Evolutionary conservation across 2,329 filamentous ascomycete species (phyloP).

Genomic region (Fragosphaeria purpurea): DNA sequence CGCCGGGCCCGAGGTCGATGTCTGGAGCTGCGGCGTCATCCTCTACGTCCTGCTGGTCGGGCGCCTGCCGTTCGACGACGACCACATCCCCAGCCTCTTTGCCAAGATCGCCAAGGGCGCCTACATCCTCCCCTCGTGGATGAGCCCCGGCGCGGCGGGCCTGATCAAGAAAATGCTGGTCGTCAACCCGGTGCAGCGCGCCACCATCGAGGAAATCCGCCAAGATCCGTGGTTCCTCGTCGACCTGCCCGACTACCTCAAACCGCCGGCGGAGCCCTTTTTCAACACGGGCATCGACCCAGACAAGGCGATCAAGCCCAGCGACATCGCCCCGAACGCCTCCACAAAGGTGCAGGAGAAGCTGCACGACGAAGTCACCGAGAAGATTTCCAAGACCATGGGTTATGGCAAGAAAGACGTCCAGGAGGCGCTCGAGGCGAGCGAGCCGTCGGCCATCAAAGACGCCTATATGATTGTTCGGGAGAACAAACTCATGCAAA

Average conservation of each 20-base stretch:
- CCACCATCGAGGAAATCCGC: constrained; percentile 87
- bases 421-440: constrained; percentile 80
- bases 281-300: constrained; percentile 89
- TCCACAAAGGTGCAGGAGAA: constrained; percentile 74
- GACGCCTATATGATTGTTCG: constrained; percentile 97
- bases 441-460: constrained; percentile 96
- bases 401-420: constrained; percentile 93
- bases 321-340: constrained; percentile 69
- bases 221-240: constrained; percentile 89
- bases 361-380: constrained; percentile 83
- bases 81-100: constrained; percentile 94
- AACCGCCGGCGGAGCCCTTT: constrained; percentile 83
- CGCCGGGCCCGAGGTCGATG: constrained; percentile 93
- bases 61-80: constrained; percentile 89
- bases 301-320: constrained; percentile 78
- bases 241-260: constrained; percentile 76
- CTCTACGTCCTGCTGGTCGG: constrained; percentile 74
- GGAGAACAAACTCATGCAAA: constrained; percentile 95
- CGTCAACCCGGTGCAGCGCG: constrained; percentile 87
- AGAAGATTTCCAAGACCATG: constrained; percentile 96
- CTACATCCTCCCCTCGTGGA: constrained; percentile 85
- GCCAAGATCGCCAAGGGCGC: constrained; percentile 94
- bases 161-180: constrained; percentile 91
- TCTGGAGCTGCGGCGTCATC: constrained; percentile 95
- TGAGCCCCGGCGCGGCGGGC: constrained; percentile 69